Evolutionary conservation across 805 yeast species (phyloP).

Genomic region (Schwanniomyces pseudopolymorphus): DNA sequence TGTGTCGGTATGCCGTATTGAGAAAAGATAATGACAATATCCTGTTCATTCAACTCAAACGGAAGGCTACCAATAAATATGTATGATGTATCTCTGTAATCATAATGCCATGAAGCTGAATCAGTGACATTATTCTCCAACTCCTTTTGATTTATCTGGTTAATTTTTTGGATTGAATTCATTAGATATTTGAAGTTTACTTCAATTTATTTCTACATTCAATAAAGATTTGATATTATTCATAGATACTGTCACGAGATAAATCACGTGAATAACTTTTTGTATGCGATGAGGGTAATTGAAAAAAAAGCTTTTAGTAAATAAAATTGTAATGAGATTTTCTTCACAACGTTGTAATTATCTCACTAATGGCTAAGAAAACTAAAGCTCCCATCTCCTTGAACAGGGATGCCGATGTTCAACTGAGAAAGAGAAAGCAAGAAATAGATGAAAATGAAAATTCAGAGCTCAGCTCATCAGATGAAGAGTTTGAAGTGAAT

Average conservation of each 20-base stretch:
- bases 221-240: background rate
- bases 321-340: background rate
- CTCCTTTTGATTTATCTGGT: slow-evolving; percentile 65
- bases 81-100: slow-evolving; percentile 73
- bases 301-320: background rate
- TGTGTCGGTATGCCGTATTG: slow-evolving; percentile 89
- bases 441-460: slow-evolving; percentile 14
- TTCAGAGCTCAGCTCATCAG: slow-evolving; percentile 20
- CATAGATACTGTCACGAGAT: background rate
- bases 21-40: slow-evolving; percentile 73
- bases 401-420: slow-evolving; percentile 3
- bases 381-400: slow-evolving; percentile 3
- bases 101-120: slow-evolving; percentile 86
- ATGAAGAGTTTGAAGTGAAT: slow-evolving; percentile 32
- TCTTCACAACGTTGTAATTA: background rate
- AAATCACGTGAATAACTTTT: background rate
- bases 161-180: slow-evolving; percentile 45
- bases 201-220: background rate
- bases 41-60: slow-evolving; percentile 65
- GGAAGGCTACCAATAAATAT: slow-evolving; percentile 77
- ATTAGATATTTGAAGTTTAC: slow-evolving; percentile 12
- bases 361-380: slow-evolving; percentile 5
- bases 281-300: slow-evolving; percentile 1
- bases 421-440: slow-evolving; percentile 15
- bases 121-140: slow-evolving; percentile 56